These are phyloP conservation scores for Plantago coronopus DNA, from an alignment of 305 asterid species.

Conservation along the genomic window DNA sequence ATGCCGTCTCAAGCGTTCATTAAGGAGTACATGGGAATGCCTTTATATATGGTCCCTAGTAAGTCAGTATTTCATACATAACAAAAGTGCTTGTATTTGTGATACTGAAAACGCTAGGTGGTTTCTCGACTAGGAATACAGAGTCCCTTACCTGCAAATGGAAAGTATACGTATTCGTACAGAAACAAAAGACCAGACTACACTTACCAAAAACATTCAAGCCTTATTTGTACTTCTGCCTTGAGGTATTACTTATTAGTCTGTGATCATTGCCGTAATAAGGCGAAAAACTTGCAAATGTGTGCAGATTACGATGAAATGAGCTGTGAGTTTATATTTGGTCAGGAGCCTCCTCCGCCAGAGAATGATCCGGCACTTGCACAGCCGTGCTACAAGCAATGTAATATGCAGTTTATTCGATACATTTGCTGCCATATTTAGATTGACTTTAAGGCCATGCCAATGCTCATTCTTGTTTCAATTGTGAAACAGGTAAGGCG, in stretches of 20 bases:
- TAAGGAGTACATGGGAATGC: constrained; percentile 66
- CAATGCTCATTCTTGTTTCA: constrained; percentile 5
- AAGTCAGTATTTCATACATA: constrained; percentile 27
- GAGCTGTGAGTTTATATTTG: constrained; percentile 95
- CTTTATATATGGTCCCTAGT: constrained; percentile 89
- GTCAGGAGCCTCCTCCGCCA: constrained; percentile 66
- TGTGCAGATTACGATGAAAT: constrained; percentile 86
- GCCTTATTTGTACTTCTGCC: no score
- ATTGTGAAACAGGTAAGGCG: constrained; percentile 50
- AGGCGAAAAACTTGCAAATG: background rate
- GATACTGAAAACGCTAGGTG: background rate
- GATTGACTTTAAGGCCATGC: no score
- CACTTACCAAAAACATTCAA: no score
- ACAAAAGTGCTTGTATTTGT: background rate
- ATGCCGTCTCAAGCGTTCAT: constrained; percentile 81
- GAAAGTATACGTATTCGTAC: background rate
- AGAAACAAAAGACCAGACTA: no score
- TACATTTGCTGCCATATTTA: no score
- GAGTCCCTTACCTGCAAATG: no score
- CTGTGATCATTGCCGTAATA: background rate
- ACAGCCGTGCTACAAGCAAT: constrained; percentile 78
- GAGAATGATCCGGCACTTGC: constrained; percentile 59
- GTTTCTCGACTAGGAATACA: no score
- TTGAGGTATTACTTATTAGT: no score
- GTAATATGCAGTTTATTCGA: constrained; percentile 14